Evolutionary conservation across 306 rosid genomes (phyloP), one percentile per base, ranked within the genome.

Genomic region (Vicia sativa): DNA sequence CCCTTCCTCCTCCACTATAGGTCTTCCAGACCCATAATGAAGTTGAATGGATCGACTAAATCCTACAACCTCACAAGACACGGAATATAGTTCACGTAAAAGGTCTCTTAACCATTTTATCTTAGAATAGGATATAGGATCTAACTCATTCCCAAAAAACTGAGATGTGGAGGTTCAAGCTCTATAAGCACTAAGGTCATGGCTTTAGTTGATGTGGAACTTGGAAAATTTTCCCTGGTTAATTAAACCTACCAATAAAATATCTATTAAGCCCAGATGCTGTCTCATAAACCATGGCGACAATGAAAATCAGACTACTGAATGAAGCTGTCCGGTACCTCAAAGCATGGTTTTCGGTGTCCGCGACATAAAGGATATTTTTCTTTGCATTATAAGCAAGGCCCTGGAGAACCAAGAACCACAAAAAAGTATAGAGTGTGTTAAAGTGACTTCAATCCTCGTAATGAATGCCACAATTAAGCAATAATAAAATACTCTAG

Each of bases 331-430:
- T 73, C 34, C 39, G 18, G 15, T 84, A 92, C 98, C 98, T 92
- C 78, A 92, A 77, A 79, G 98, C 96, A 84, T 92, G 98, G 77
- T 92, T 92, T 81, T 90, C 96, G 11, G 98, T 90, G 76, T 92
- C 96, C 35, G 98, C 96, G 48, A 92, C 96, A 76, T 92, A 92
- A 58, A 92, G 96, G 68, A 82, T 52, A 75, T 90, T 92, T 79
- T 85, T 82, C 90, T 82, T 92, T 67, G 93, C 81, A 81, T 87
- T 92, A 80, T 92, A 92, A 75, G 93, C 93, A 78, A 92, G 84
- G 71, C 98, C 98, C 98, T 92, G 72, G 71, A 76, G 72, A 68
- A 78, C 65, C 52, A 59, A 63, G 46, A 78, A 69, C 70, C 66
- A 66, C 23, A 11, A 56, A 34, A 2, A 49, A 41, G 77, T 14